A percentile compares a stretch with the other conserved stretches of the same genome.
Evolutionary conservation across 2,329 filamentous ascomycete genomes (phyloP).

Genomic region (Botryosphaeria agaves): DNA sequence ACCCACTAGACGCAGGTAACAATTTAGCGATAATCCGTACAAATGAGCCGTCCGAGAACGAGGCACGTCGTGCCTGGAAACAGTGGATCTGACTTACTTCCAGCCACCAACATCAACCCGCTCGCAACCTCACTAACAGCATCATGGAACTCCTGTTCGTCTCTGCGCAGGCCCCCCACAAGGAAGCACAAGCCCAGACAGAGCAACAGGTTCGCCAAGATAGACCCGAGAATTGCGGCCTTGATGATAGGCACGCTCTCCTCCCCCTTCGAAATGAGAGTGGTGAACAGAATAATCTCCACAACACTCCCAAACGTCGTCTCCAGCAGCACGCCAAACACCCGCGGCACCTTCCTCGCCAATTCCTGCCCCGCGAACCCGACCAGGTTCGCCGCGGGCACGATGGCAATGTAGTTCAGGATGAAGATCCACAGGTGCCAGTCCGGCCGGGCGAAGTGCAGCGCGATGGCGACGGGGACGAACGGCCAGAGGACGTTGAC

Average conservation of each 20-base stretch:
- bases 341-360: slow-evolving; percentile 57
- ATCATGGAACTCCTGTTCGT: slow-evolving; percentile 56
- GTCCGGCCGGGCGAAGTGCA: slow-evolving; percentile 27
- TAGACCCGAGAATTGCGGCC: slow-evolving; percentile 66
- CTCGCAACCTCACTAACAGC: slow-evolving; percentile 65
- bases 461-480: slow-evolving; percentile 27
- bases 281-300: slow-evolving; percentile 68
- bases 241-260: slow-evolving; percentile 41
- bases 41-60: neutral
- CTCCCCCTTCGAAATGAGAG: slow-evolving; percentile 34
- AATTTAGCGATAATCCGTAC: neutral
- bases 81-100: slow-evolving; percentile 11
- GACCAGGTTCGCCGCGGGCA: slow-evolving; percentile 31
- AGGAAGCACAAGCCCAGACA: slow-evolving; percentile 76
- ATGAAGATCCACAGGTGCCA: slow-evolving; percentile 28
- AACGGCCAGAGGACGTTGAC: slow-evolving; percentile 34
- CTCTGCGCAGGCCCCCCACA: slow-evolving; percentile 49
- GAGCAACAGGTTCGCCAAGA: slow-evolving; percentile 64
- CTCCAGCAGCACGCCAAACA: slow-evolving; percentile 41
- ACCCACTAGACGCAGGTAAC: slow-evolving; percentile 16
- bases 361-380: slow-evolving; percentile 52
- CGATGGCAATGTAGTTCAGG: slow-evolving; percentile 31
- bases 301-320: slow-evolving; percentile 50
- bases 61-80: too few species aligned
- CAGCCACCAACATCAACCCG: slow-evolving; percentile 60